Conservation (phyloP, 345 rosid species). For the Dipteronia dyeriana region DNA sequence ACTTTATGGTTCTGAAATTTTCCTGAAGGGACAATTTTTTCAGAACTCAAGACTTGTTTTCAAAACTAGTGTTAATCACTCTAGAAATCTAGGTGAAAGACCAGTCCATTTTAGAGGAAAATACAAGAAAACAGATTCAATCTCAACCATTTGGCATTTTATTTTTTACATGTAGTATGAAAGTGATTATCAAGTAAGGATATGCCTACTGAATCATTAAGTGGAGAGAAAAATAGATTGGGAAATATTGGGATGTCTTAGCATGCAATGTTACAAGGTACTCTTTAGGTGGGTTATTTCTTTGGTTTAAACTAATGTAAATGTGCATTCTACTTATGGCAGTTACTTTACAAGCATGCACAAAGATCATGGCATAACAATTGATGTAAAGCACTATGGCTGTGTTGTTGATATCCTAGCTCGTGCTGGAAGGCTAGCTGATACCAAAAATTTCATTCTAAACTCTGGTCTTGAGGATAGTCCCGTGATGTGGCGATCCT, state of each 20-base stretch:
- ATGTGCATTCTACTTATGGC: background rate
- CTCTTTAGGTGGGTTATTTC: background rate
- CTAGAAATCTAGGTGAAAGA: background rate
- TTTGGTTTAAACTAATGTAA: background rate
- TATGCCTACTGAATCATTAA: background rate
- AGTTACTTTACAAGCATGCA: conserved; percentile 45
- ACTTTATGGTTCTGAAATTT: conserved; percentile 1
- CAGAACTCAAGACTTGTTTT: background rate
- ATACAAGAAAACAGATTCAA: background rate
- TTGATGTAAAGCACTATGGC: conserved; percentile 43
- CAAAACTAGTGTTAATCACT: background rate
- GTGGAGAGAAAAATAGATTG: background rate
- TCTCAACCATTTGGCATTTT: background rate
- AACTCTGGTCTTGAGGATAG: conserved; percentile 40
- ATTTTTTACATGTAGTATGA: background rate
- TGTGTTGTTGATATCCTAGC: conserved; percentile 52
- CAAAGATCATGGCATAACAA: conserved; percentile 26
- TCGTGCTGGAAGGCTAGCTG: conserved; percentile 45
- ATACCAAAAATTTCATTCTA: conserved; percentile 45
- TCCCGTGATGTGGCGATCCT: conserved; percentile 54
- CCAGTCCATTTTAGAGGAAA: background rate
- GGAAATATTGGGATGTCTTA: background rate
- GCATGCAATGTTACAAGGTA: background rate
- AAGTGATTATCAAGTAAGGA: background rate
- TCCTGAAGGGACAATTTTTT: background rate